phyloP scores from a whole-genome alignment of 1,284 basidiomycete genomes.

The Ustilago crameri region DNA sequence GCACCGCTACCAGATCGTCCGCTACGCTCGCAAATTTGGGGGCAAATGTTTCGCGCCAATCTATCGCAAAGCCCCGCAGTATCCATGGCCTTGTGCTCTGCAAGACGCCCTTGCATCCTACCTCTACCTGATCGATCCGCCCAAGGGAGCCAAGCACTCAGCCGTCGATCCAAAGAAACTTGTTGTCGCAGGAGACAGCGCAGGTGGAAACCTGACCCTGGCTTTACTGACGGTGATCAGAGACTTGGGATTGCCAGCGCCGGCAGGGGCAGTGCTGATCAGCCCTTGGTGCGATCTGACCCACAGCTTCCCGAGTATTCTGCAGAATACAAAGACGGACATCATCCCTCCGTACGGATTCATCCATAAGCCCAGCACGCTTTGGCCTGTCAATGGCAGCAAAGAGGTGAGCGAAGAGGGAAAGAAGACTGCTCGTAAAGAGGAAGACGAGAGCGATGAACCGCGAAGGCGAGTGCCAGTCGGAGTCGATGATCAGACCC shows the following conservation, averaged over 20 bases:
- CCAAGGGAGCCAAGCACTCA: slow-evolving; percentile 73
- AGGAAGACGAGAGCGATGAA: slow-evolving; percentile 4
- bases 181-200: slow-evolving; percentile 87
- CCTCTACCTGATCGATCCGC: slow-evolving; percentile 79
- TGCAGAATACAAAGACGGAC: slow-evolving; percentile 81
- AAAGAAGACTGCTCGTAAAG: not conserved
- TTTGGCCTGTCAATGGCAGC: slow-evolving; percentile 61
- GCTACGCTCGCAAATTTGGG: slow-evolving; percentile 69
- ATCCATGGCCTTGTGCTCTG: slow-evolving; percentile 91
- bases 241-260: slow-evolving; percentile 82
- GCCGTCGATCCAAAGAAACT: slow-evolving; percentile 85
- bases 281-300: slow-evolving; percentile 86
- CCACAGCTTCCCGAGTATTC: slow-evolving; percentile 90
- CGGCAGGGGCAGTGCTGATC: slow-evolving; percentile 72
- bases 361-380: slow-evolving; percentile 65
- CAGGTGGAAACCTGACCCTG: slow-evolving; percentile 87
- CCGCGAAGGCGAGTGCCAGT: slow-evolving; percentile 30
- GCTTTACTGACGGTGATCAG: slow-evolving; percentile 91
- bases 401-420: slow-evolving; percentile 17
- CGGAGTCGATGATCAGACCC: slow-evolving; percentile 22
- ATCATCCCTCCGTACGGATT: slow-evolving; percentile 73
- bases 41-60: slow-evolving; percentile 69
- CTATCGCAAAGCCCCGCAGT: slow-evolving; percentile 67
- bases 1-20: slow-evolving; percentile 69
- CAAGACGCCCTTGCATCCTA: slow-evolving; percentile 87